Evolutionary conservation across 208 protist genomes (phyloP), one percentile per base, ranked within the genome.

Genomic region (Balamuthia mandrillaris): DNA sequence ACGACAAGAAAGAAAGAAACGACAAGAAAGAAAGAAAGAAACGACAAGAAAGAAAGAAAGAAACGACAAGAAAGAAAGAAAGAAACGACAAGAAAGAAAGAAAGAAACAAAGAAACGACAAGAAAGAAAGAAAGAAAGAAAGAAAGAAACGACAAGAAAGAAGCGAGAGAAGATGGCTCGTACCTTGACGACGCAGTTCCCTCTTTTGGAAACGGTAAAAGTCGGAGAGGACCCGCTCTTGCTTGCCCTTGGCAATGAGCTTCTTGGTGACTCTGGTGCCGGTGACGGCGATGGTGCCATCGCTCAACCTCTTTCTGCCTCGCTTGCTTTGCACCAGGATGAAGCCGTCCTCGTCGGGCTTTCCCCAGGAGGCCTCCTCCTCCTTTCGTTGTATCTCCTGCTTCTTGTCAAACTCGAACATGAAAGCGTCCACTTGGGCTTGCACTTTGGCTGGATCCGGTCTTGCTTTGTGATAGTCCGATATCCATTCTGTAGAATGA

Each of bases 151-250:
- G 3, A 18, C 7, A 3, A 35, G 2, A 2, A 2, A 10, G 18
- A 44, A 16, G 45, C 21, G 27, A 1, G 61, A n/a, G 65, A 68
- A n/a, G 60, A 6, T 27, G 24, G 9, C 2, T 39, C 66, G 42
- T 77, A 77, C 66, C 44, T 45, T 77, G 49, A 56, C 66, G 27
- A 39, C 66, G 37, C 24, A 56, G 49, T 29, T 77, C 66, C 9
- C 66, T 4, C 6, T 45, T 14, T 33, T 77, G 66, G 66, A 77
- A 77, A n/a, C 66, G 66, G 44, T 77, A 77, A 35, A 77, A 77
- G 44, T 77, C 66, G 24, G 54, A 24, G 41, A 77, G 66, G 27
- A 77, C 66, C 5, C 39, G 44, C 27, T 77, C n/a, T 29, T 24
- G 2, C 66, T 77, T 18, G 14, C 44, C 66, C 42, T 77, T 77